These are phyloP conservation scores for Mrakiaceae sp. DNA, from an alignment of 1,284 basidiomycete species.

Conservation along the genomic window DNA sequence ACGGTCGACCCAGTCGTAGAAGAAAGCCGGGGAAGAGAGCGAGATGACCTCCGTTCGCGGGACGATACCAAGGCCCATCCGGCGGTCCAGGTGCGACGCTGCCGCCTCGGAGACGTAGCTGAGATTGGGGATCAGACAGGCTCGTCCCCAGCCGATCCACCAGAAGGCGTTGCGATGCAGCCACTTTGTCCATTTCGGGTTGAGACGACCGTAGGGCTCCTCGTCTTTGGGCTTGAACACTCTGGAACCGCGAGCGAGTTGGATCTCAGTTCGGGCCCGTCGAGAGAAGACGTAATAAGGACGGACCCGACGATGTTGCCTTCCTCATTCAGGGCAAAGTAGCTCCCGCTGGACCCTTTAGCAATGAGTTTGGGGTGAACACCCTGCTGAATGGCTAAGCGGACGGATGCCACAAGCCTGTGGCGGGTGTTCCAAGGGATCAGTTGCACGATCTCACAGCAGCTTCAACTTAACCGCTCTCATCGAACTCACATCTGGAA, in stretches of 20 bases:
- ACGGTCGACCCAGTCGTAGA: conserved; percentile 72
- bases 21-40: conserved; percentile 63
- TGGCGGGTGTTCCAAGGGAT: conserved; percentile 1
- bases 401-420: conserved; percentile 48
- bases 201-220: conserved; percentile 69
- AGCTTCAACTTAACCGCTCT: neutral
- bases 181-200: conserved; percentile 89
- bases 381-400: conserved; percentile 56
- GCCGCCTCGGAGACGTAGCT: conserved; percentile 67
- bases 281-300: neutral
- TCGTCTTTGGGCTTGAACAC: conserved; percentile 87
- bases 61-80: conserved; percentile 65
- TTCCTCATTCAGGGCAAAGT: conserved; percentile 63
- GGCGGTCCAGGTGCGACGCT: conserved; percentile 68
- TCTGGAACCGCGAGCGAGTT: neutral
- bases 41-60: conserved; percentile 74
- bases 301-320: conserved; percentile 67
- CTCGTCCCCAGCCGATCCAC: conserved; percentile 50
- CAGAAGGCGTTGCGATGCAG: conserved; percentile 64
- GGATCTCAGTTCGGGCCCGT: neutral
- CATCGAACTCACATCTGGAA: conserved; percentile 49
- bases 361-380: conserved; percentile 78
- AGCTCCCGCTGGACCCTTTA: conserved; percentile 75
- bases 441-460: neutral
- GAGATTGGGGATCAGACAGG: conserved; percentile 73